Base-by-base conservation (phyloP, 441 rosid genomes). In the Adansonia grandidieri region DNA sequence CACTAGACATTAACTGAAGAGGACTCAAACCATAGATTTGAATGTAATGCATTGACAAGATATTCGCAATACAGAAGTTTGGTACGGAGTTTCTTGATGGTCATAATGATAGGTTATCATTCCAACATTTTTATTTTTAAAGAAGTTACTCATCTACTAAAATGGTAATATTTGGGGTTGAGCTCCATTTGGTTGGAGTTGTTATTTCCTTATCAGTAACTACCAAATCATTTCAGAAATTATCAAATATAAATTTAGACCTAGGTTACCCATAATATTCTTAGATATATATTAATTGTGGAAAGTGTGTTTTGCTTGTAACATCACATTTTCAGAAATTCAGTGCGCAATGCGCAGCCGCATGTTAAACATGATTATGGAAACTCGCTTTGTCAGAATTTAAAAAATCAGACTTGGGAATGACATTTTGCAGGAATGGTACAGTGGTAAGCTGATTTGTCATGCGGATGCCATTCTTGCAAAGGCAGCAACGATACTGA, bases 391-490 rank as follows among this genome's bases (percentile, higher is more conserved):
- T 47, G 8, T 65, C 70, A 65, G 62, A 17, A 15, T 64, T 2
- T 71, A 14, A 13, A 32, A 78, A 50, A 50, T 11, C 32, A 13
- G 32, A 50, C 11, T 64, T 60, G 50, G 54, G 50, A 56, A 70
- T 53, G 56, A 58, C 11, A 32, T 70, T 65, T 78, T 82, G 75
- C 77, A 90, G 92, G 92, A 91, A 82, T 89, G 90, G 92, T 89
- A 87, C 82, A 87, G 89, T 78, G 88, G 89, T 81, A 85, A 82
- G 89, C 87, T 90, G 79, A 83, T 88, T 79, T 86, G 88, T 82
- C 91, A 89, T 84, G 93, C 91, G 72, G 93, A 90, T 88, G 90
- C 86, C 73, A 80, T 92, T 75, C 91, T 89, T 74, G 89, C 87
- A 70, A 85, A 83, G 78, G 93, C 90, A 56, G 78, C 87, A 54